Evolutionary conservation across 2,329 filamentous ascomycete species (phyloP), one percentile per base, ranked within the genome.

Genomic region (Cyphellophora attinorum): DNA sequence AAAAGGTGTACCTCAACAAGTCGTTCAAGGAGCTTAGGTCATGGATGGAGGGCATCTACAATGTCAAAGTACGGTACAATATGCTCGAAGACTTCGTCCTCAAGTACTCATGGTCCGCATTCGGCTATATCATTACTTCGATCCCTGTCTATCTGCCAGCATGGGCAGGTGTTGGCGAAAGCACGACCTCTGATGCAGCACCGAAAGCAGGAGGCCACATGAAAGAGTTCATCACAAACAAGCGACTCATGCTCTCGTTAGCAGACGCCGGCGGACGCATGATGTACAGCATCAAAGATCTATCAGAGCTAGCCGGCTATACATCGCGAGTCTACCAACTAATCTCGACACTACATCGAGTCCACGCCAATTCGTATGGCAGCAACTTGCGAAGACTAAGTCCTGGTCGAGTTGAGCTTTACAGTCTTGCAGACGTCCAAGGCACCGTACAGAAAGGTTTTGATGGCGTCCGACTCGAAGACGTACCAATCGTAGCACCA

Each of bases 271-370:
- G 91, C 39, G 89, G 89, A 16, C 76, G 91, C 30, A 95, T 98
- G 85, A 98, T 98, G 91, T 98, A 98, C 66, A 91, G 84, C 42
- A 93, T 98, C 67, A 98, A 98, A 61, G 93, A 98, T 53, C 74
- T 98, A 21, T 88, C 88, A 2, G 91, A 98, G 56, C 69, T 98
- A 19, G 91, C 91, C 4, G 91, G 91, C 14, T 93, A 96, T 62
- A 98, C 91, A 1, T 94, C 85, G 39, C 79, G 91, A 29, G 88
- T 98, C 10, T 98, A 95, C 63, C 93, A 86, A 8, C 71, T 98
- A 27, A 93, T 98, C 52, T 89, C 86, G 29, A 94, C 91, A 0
- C 72, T 98, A 16, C 91, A 98, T 54, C 79, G 91, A 19, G 88
- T 93, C 2, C 88, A 98, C 52, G 86, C 91, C 32, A 75, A 86